These are phyloP conservation scores for Botrytis sinoallii DNA, from an alignment of 2,329 filamentous ascomycete species.

Conservation along the genomic window DNA sequence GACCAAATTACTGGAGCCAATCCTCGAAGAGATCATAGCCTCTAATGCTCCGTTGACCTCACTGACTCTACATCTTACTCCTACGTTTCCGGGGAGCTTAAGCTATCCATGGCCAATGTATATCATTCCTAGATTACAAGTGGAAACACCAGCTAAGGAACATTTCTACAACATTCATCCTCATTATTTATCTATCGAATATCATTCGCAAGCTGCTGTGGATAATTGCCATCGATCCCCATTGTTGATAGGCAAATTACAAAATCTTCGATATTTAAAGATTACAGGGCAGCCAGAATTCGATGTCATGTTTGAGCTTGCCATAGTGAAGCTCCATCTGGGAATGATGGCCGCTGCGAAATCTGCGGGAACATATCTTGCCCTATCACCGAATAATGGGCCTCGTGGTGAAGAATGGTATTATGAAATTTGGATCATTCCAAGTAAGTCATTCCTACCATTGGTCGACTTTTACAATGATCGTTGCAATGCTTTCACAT, in stretches of 20 bases:
- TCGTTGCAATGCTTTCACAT: neutral
- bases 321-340: constrained; percentile 17
- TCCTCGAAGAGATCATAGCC: constrained; percentile 9
- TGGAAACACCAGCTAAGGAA: constrained; percentile 14
- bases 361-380: neutral
- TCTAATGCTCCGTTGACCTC: constrained; percentile 12
- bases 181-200: constrained; percentile 11
- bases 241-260: constrained; percentile 14
- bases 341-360: constrained; percentile 17
- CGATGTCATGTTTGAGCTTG: constrained; percentile 14
- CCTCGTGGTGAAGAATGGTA: constrained; percentile 16
- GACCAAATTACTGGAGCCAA: constrained; percentile 4
- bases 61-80: constrained; percentile 8
- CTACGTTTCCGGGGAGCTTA: constrained; percentile 14
- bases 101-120: constrained; percentile 17
- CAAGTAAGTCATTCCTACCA: constrained; percentile 9
- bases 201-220: constrained; percentile 16
- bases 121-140: constrained; percentile 8
- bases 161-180: constrained; percentile 16
- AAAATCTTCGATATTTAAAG: constrained; percentile 14
- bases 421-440: constrained; percentile 19
- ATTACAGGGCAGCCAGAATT: constrained; percentile 18
- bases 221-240: constrained; percentile 10
- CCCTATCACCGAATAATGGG: constrained; percentile 17
- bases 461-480: neutral